Evolutionary conservation across 371 early-diverging fungal species (phyloP).

Genomic region (Rhizopus arrhizus): DNA sequence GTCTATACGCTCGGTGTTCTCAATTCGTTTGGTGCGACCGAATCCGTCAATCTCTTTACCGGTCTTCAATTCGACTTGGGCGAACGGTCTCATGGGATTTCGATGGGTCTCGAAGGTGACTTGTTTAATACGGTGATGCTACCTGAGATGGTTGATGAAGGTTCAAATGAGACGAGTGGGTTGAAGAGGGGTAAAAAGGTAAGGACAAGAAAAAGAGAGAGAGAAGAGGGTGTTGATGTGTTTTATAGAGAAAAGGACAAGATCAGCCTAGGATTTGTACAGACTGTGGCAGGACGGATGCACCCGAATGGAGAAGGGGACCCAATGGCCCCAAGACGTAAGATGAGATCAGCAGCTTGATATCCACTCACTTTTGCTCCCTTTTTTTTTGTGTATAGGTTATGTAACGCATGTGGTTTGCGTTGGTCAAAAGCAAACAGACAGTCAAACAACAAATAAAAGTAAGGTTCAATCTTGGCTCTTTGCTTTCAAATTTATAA

Average conservation of each 20-base stretch:
- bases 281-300: constrained; percentile 73
- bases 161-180: constrained; percentile 13
- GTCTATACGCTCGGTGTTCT: constrained; percentile 39
- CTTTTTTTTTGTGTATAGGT: constrained; percentile 26
- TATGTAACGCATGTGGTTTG: constrained; percentile 62
- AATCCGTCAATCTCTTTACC: constrained; percentile 36
- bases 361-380: neutral
- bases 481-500: too few relatives aligned
- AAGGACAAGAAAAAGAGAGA: neutral
- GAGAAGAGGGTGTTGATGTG: neutral
- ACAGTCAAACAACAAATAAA: neutral
- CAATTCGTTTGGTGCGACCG: constrained; percentile 23
- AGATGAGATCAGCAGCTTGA: neutral
- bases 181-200: constrained; percentile 27
- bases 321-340: constrained; percentile 73
- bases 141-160: constrained; percentile 17
- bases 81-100: constrained; percentile 41
- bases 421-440: constrained; percentile 42
- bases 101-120: constrained; percentile 36
- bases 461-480: too few relatives aligned
- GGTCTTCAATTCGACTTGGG: constrained; percentile 40
- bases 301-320: constrained; percentile 86
- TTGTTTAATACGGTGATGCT: constrained; percentile 7
- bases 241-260: constrained; percentile 12
- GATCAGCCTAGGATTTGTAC: constrained; percentile 26